A percentile compares a stretch with the other conserved stretches of the same genome.
These are phyloP conservation scores for Tilletia setariae DNA, from an alignment of 1,284 basidiomycete species.

Conservation along the genomic window DNA sequence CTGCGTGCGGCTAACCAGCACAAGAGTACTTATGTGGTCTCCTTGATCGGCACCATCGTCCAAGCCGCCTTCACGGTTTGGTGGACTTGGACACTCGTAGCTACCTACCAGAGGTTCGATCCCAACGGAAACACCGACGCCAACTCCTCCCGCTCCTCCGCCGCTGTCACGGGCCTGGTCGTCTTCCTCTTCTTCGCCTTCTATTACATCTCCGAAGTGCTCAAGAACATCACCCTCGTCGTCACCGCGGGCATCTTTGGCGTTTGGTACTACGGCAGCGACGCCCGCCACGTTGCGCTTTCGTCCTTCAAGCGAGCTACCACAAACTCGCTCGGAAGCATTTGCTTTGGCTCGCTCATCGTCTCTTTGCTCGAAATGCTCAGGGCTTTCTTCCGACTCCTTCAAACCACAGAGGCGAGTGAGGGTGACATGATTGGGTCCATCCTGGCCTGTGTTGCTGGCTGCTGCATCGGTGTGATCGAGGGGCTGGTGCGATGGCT, in stretches of 20 bases:
- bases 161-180: constrained; percentile 42
- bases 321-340: constrained; percentile 78
- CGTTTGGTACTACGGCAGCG: constrained; percentile 40
- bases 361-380: constrained; percentile 79
- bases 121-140: constrained; percentile 28
- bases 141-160: constrained; percentile 30
- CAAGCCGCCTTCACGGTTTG: constrained; percentile 43
- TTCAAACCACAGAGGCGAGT: constrained; percentile 67
- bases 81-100: constrained; percentile 42
- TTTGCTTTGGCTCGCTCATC: constrained; percentile 83
- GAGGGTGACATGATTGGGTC: constrained; percentile 73
- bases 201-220: constrained; percentile 17
- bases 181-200: constrained; percentile 40
- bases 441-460: constrained; percentile 73
- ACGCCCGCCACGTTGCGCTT: constrained; percentile 57
- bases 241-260: constrained; percentile 46
- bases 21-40: constrained; percentile 42
- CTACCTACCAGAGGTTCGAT: constrained; percentile 43
- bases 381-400: constrained; percentile 65
- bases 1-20: constrained; percentile 42
- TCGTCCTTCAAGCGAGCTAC: constrained; percentile 73
- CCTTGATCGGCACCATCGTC: constrained; percentile 33
- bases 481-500: constrained; percentile 60
- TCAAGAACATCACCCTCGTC: constrained; percentile 48
- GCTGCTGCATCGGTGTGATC: constrained; percentile 63